Evolutionary conservation across 2,329 filamentous ascomycete species (phyloP), one percentile per base, ranked within the genome.

Genomic region (Chaetomiaceae sp.): DNA sequence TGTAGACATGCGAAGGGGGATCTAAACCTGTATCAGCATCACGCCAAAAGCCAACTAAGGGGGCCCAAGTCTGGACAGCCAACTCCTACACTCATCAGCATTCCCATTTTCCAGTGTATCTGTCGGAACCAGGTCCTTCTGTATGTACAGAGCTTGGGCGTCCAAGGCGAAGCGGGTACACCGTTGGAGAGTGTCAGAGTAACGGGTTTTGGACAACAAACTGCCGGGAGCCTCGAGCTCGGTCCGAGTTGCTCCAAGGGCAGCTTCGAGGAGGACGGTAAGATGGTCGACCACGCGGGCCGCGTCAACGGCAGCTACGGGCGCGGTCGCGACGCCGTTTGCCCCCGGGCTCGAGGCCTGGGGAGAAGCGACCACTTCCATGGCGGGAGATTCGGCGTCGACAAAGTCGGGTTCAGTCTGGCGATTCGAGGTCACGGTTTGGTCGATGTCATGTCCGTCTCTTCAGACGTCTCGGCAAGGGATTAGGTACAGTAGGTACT

Each of bases 141-240:
- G 87, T 58, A 96, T 86, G 72, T 97, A 97, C 58, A 99, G 76
- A 51, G 87, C 84, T 73, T 96, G 90, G 54, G 87, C 79, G 71
- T 99, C 95, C 57, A 85, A 84, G 54, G 90, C 90, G 71, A 97
- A 97, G 64, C 91, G 86, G 61, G 84, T 84, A 71, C 92, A 96
- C 74, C 90, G 82, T 67, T 90, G 85, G 52, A 95, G 74, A 6
- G 94, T 96, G 64, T 97, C 92, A 49, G 78, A 74, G 61, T 89
- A 81, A 61, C 79, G 82, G 53, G 77, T 72, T 64, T 84, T 78
- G 54, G 90, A 90, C 57, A 99, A 78, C 71, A 99, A 76, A 74
- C 89, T 96, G 58, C 89, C 90, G 14, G 84, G 75, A 59, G 82
- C 81, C 69, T 92, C 84, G 50, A 99, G 82, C 66, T 99, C 92